Base-by-base conservation (phyloP, 306 rosid species). In the Prinsepia uniflora region DNA sequence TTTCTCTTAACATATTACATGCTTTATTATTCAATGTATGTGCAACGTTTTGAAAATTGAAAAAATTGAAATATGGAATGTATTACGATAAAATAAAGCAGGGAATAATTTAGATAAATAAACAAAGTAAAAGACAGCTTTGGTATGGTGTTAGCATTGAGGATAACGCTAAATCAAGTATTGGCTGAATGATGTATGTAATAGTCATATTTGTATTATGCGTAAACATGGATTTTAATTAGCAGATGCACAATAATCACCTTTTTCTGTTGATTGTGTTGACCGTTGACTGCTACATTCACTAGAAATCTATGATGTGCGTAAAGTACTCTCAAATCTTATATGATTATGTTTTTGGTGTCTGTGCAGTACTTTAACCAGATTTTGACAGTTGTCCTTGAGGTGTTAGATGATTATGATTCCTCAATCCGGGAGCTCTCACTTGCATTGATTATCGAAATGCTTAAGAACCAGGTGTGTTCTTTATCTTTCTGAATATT, bases 321-420 rank as follows among this genome's bases (percentile, higher is more conserved):
- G 4, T 17, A 45, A 18, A 17, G 44, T 12, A 15, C 11, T 24
- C n/a, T 44, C 43, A 65, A 65, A 71, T 42, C 36, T 42, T 42
- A 15, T 45, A 65, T 73, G 60, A 70, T 72, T 41, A 68, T 85
- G 36, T 79, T 67, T 62, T 44, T 78, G 79, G 63, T 75, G 45
- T 61, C 49, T 72, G 65, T 90, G 91, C 96, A 95, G 99, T 95
- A 87, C 86, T 95, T 95, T 81, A 95, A 95, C 86, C 99, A 95
- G 82, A 95, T 95, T 74, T 78, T 95, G 88, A 91, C 97, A 2
- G 86, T 71, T 78, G 85, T 88, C 73, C 97, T 95, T 75, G 99
- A 95, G 84, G 93, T 91, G 75, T 76, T 89, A 87, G 99, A 95
- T 77, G 92, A 95, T 81, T 82, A 86, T 72, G 93, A 91, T 78